These are phyloP conservation scores for Alternaria sp. DNA, from an alignment of 2,329 filamentous ascomycete genomes.

Conservation along the genomic window DNA sequence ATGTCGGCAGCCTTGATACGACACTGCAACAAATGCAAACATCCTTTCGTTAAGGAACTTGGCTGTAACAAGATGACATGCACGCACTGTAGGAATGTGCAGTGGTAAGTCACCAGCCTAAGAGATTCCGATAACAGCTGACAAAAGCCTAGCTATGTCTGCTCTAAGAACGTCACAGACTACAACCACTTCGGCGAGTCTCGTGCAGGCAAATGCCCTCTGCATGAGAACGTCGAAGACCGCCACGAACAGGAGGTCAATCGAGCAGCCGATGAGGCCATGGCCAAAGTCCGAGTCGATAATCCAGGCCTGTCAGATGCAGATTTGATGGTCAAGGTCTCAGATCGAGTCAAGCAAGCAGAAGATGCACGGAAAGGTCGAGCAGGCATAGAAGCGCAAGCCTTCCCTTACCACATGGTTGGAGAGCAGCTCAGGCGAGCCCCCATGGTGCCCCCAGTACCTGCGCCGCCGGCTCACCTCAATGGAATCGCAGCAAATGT, in stretches of 20 bases:
- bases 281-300: constrained; percentile 61
- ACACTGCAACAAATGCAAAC: constrained; percentile 73
- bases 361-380: constrained; percentile 34
- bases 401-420: constrained; percentile 32
- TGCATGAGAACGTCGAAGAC: constrained; percentile 68
- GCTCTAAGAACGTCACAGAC: constrained; percentile 65
- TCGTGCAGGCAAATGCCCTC: constrained; percentile 61
- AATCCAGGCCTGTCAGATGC: constrained; percentile 67
- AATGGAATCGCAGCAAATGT: background rate
- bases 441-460: background rate
- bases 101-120: constrained; percentile 56
- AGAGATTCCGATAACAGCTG: background rate
- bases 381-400: constrained; percentile 18
- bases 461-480: background rate
- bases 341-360: constrained; percentile 56
- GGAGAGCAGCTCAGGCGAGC: constrained; percentile 20
- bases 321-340: constrained; percentile 64
- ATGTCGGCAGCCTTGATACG: constrained; percentile 82
- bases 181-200: constrained; percentile 75
- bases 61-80: constrained; percentile 89
- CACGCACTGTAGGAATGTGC: constrained; percentile 60
- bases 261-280: constrained; percentile 65
- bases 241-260: constrained; percentile 69
- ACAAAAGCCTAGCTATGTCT: constrained; percentile 66
- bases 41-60: constrained; percentile 77